These are phyloP conservation scores for Nectriaceae sp. DNA, from an alignment of 2,329 filamentous ascomycete species.

Conservation along the genomic window DNA sequence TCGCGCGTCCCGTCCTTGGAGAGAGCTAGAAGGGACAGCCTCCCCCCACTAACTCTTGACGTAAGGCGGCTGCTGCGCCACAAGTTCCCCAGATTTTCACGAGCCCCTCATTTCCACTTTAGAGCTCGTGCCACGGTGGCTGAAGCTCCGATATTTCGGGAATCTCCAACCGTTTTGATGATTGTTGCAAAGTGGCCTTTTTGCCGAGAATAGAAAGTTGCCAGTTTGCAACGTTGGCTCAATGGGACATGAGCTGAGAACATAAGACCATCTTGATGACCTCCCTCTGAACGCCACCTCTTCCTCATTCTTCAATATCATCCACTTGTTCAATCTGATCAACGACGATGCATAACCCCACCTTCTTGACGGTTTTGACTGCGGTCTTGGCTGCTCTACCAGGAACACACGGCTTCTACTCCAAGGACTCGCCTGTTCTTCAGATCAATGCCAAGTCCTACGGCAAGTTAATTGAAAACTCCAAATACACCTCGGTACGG, in stretches of 20 bases:
- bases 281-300: constrained; percentile 1
- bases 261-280: no score
- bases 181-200: constrained; percentile 35
- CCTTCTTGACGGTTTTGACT: constrained; percentile 45
- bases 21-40: constrained; percentile 5
- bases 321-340: neutral
- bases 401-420: constrained; percentile 71
- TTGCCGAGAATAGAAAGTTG: constrained; percentile 23
- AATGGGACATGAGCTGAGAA: constrained; percentile 8
- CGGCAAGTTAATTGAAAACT: constrained; percentile 79
- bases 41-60: constrained; percentile 8
- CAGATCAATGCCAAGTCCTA: constrained; percentile 81
- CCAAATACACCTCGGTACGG: constrained; percentile 87
- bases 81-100: constrained; percentile 10
- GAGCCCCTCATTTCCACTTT: constrained; percentile 13
- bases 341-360: constrained; percentile 54
- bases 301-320: neutral
- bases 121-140: constrained; percentile 25
- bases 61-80: constrained; percentile 19
- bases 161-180: neutral
- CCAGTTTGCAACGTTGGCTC: constrained; percentile 27
- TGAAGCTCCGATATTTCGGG: constrained; percentile 17
- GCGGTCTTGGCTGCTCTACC: constrained; percentile 68
- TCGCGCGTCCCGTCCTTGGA: no score
- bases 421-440: constrained; percentile 83